Evolutionary conservation across 1,284 basidiomycete genomes (phyloP).

Genomic region (Porodaedalea pini): DNA sequence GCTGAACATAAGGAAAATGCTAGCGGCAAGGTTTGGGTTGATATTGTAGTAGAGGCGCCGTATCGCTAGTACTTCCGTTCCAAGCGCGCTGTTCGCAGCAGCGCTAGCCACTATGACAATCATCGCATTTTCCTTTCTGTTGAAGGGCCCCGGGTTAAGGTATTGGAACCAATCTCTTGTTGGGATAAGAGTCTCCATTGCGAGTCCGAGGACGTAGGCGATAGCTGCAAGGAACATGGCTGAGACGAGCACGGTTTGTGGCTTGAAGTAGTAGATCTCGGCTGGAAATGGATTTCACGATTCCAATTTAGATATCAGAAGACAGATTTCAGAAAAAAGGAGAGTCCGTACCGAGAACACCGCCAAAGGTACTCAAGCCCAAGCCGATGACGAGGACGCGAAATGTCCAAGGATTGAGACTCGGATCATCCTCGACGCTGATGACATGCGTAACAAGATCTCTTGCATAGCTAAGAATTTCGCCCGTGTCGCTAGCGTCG

Average conservation of each 20-base stretch:
- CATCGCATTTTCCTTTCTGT: constrained; percentile 37
- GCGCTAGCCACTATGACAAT: constrained; percentile 28
- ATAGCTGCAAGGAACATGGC: constrained; percentile 28
- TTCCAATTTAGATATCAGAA: no score
- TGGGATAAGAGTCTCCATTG: constrained; percentile 28
- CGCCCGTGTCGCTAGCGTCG: constrained; percentile 22
- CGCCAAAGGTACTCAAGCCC: constrained; percentile 27
- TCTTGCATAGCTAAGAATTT: constrained; percentile 41
- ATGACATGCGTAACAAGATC: constrained; percentile 52
- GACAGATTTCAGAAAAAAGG: not conserved
- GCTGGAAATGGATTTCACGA: constrained; percentile 10
- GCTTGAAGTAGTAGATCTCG: constrained; percentile 29
- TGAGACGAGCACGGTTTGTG: constrained; percentile 27
- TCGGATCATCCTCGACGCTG: constrained; percentile 46
- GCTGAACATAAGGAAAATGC: constrained; percentile 41
- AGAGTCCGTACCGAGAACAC: constrained; percentile 26
- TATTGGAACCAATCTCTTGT: constrained; percentile 28
- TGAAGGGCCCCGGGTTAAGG: constrained; percentile 37
- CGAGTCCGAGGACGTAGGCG: constrained; percentile 28
- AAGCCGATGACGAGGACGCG: constrained; percentile 39
- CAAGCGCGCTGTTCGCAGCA: constrained; percentile 26
- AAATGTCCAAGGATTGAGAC: constrained; percentile 25
- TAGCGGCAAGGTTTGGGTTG: constrained; percentile 32
- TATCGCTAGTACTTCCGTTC: constrained; percentile 33
- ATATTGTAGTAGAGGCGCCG: constrained; percentile 39